A percentile compares a stretch with the other conserved stretches of the same genome.
Conservation (phyloP, 305 asterid genomes). For the Fraxinus xanthoxyloides region DNA sequence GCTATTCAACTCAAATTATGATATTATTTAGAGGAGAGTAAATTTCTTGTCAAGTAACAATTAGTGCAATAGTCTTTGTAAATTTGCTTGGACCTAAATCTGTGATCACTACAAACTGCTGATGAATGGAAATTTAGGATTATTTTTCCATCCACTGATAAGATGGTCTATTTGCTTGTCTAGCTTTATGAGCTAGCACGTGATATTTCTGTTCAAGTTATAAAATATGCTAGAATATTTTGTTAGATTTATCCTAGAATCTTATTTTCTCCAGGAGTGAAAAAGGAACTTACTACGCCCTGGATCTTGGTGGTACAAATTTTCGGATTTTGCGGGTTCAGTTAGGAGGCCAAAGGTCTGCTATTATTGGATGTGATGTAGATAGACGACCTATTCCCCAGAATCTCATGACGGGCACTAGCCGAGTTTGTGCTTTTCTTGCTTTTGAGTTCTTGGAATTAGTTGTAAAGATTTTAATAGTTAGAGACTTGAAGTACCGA, state of each 20-base stretch:
- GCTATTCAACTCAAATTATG: neutral
- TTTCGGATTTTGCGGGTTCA: conserved; percentile 70
- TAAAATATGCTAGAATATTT: neutral
- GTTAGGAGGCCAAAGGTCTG: conserved; percentile 68
- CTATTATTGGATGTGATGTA: conserved; percentile 46
- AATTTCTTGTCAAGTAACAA: neutral
- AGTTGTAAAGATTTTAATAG: neutral
- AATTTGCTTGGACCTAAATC: conserved; percentile 3
- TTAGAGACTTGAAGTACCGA: neutral
- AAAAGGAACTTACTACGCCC: conserved; percentile 60
- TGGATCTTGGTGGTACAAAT: conserved; percentile 81
- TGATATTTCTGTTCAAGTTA: neutral
- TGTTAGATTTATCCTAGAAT: conserved; percentile 5
- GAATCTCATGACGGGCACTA: conserved; percentile 63
- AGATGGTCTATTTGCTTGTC: neutral
- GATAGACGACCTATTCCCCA: conserved; percentile 66
- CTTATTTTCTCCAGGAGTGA: conserved; percentile 48
- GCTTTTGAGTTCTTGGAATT: neutral
- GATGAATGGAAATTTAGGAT: neutral
- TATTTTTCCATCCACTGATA: neutral
- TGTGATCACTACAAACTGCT: neutral
- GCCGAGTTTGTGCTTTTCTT: conserved; percentile 23
- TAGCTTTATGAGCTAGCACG: conserved; percentile 14
- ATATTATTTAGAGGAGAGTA: neutral
- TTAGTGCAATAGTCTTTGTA: neutral